A percentile compares a stretch with the other conserved stretches of the same genome.
Conservation (phyloP, 2,329 filamentous ascomycete genomes). For the Cordyceps fumosorosea region DNA sequence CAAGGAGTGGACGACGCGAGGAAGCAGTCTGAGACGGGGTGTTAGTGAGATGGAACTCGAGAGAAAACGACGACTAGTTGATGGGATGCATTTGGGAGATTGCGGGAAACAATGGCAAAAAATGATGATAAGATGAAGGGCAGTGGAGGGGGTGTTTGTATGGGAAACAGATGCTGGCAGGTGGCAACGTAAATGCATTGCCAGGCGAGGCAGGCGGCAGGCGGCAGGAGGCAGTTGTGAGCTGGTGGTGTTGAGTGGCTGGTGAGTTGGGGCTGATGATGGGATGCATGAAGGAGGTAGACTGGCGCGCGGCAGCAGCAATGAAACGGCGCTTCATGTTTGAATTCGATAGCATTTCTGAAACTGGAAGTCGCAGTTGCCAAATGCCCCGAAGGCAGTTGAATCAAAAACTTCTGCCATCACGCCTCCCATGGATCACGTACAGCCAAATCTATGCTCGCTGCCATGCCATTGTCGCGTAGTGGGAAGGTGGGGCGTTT, state of each 20-base stretch:
- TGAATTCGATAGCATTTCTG: neutral
- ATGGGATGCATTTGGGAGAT: neutral
- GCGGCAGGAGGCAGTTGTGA: neutral
- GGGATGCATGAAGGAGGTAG: neutral
- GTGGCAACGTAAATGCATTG: conserved; percentile 3
- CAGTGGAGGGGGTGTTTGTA: conserved; percentile 6
- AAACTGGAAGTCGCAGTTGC: neutral
- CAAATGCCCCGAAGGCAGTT: neutral
- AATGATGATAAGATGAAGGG: conserved; percentile 8
- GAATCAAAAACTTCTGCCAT: neutral
- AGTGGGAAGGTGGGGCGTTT: neutral
- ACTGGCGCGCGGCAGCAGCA: neutral
- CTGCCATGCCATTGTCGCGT: neutral
- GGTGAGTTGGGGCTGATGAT: neutral
- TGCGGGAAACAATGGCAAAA: conserved; percentile 8
- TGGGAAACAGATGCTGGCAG: neutral
- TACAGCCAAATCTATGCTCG: neutral
- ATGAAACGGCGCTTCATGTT: neutral
- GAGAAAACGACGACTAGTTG: neutral
- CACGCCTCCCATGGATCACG: neutral
- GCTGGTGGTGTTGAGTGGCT: conserved; percentile 8
- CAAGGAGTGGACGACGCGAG: conserved; percentile 31
- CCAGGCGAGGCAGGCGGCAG: neutral
- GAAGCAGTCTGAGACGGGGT: conserved; percentile 24
- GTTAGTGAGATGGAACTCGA: conserved; percentile 1